Conservation (phyloP, 371 early-diverging fungal species). For the Apophysomyces variabilis region DNA sequence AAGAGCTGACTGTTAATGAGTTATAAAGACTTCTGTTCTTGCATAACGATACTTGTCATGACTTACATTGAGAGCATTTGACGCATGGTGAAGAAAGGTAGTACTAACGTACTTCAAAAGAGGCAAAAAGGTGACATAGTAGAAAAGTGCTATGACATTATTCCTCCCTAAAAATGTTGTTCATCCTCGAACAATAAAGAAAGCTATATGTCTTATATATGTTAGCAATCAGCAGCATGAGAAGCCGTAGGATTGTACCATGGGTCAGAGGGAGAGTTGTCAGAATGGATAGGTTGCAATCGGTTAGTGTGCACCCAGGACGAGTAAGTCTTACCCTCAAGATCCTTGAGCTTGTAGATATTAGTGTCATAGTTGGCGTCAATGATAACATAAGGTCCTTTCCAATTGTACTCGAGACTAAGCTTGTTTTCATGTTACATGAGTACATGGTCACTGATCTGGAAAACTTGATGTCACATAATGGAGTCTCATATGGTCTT, state of each 20-base stretch:
- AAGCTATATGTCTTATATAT: too few species aligned
- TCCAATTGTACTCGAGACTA: conserved; percentile 20
- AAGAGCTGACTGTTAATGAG: too few species aligned
- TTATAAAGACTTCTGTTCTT: too few species aligned
- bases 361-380: conserved; percentile 1
- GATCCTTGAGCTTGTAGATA: conserved; percentile 13
- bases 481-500: conserved; percentile 27
- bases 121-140: too few species aligned
- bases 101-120: too few species aligned
- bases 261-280: neutral
- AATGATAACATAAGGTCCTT: conserved; percentile 13
- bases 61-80: too few species aligned
- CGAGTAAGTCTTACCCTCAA: conserved; percentile 4
- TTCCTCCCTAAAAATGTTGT: neutral
- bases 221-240: too few species aligned
- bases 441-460: conserved; percentile 21
- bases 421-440: conserved; percentile 14
- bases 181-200: neutral
- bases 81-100: too few species aligned
- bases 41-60: too few species aligned
- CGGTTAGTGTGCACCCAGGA: conserved; percentile 20
- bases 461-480: conserved; percentile 11
- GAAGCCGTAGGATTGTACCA: neutral
- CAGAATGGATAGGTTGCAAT: neutral
- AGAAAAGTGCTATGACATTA: neutral